Evolutionary conservation across 352 stramenopile species (phyloP).

Genomic region (Globisporangium barbulae): DNA sequence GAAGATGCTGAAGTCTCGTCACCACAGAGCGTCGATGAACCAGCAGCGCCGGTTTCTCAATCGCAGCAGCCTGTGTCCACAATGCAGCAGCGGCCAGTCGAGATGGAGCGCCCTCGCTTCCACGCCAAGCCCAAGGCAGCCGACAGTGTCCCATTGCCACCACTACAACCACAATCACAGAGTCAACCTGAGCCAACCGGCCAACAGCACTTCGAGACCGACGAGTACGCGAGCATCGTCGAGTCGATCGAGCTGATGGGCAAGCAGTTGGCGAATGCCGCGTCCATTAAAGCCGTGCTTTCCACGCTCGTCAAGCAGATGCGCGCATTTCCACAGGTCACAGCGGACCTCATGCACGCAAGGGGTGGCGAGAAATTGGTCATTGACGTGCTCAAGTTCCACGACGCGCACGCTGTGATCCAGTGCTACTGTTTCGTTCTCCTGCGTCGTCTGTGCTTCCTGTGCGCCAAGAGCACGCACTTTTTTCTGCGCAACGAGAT

Average conservation of each 20-base stretch:
- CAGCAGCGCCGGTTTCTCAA: not conserved
- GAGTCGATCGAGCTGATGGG: constrained; percentile 51
- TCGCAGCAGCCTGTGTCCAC: not conserved
- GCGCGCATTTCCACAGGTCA: constrained; percentile 64
- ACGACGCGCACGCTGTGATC: constrained; percentile 67
- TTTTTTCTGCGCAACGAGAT: constrained; percentile 53
- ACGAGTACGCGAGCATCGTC: constrained; percentile 39
- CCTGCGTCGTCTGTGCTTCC: constrained; percentile 64
- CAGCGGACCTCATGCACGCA: constrained; percentile 53
- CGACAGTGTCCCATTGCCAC: not conserved
- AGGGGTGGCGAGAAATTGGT: constrained; percentile 44
- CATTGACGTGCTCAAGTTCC: constrained; percentile 49
- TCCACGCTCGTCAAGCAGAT: constrained; percentile 79
- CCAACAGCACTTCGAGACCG: constrained; percentile 11
- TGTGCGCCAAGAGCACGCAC: constrained; percentile 60
- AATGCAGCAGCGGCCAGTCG: not conserved
- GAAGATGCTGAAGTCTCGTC: not conserved
- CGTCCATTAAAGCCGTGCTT: constrained; percentile 52
- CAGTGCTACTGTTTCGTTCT: constrained; percentile 82
- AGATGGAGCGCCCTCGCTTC: constrained; percentile 17
- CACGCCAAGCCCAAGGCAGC: constrained; percentile 2
- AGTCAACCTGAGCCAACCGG: not conserved
- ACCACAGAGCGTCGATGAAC: not conserved
- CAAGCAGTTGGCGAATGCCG: constrained; percentile 34
- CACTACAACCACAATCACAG: not conserved